phyloP scores from a whole-genome alignment of 169 alveolate species.

The Plasmodium yoelii region DNA sequence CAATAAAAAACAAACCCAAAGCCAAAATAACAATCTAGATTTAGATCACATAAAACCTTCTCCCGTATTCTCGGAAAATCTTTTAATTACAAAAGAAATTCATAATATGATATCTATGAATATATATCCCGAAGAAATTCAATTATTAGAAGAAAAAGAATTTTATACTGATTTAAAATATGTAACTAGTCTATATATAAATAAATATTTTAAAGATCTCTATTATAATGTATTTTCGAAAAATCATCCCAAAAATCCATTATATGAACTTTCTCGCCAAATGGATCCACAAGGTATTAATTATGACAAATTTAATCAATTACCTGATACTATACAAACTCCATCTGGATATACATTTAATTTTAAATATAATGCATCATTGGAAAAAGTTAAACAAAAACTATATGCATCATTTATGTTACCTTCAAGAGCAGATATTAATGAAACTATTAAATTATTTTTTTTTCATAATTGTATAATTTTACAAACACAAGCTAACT shows the following conservation, averaged over 20 bases:
- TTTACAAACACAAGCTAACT: conserved; percentile 8
- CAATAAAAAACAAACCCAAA: neutral
- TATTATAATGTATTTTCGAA: conserved; percentile 18
- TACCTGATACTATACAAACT: neutral
- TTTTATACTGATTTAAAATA: conserved; percentile 6
- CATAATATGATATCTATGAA: neutral
- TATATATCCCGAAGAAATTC: conserved; percentile 11
- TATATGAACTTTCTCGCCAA: neutral
- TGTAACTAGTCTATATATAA: conserved; percentile 22
- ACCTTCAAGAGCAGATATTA: conserved; percentile 38
- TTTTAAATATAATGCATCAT: conserved; percentile 10
- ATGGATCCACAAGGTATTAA: conserved; percentile 9
- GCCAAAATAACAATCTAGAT: neutral
- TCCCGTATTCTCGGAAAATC: neutral
- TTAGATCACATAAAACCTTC: neutral
- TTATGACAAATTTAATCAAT: conserved; percentile 4
- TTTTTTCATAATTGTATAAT: conserved; percentile 24
- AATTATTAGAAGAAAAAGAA: conserved; percentile 9
- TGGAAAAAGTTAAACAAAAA: conserved; percentile 23
- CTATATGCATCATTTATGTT: neutral
- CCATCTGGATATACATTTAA: neutral
- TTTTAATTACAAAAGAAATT: conserved; percentile 1
- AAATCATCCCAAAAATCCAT: conserved; percentile 23
- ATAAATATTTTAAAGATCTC: conserved; percentile 29
- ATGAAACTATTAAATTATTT: conserved; percentile 20